Percentiles rank a stretch among this genome's conserved stretches.
Evolutionary conservation across 768 basidiomycete species (phyloP).

Genomic region (Leccinum subgranulosum): DNA sequence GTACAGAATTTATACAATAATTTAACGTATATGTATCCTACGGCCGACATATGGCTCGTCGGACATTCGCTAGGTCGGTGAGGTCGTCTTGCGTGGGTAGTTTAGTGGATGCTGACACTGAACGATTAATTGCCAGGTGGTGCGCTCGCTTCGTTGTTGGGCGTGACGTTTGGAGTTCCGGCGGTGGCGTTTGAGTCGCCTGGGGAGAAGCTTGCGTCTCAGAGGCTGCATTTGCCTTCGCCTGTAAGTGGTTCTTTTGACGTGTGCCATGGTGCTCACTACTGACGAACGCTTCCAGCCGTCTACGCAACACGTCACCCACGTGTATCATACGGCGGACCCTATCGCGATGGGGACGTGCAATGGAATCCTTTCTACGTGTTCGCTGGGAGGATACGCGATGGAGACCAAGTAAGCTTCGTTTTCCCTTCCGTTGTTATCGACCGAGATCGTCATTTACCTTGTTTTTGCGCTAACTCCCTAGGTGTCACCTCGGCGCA

Average conservation of each 20-base stretch:
- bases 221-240: conserved; percentile 79
- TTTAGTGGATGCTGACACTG: conserved; percentile 20
- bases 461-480: neutral
- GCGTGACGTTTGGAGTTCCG: conserved; percentile 85
- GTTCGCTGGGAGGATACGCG: conserved; percentile 86
- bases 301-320: conserved; percentile 76
- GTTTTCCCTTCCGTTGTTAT: neutral
- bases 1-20: conserved; percentile 93
- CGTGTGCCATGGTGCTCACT: neutral
- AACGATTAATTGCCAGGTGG: conserved; percentile 40
- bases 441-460: neutral
- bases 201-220: conserved; percentile 78
- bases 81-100: conserved; percentile 24
- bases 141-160: conserved; percentile 78
- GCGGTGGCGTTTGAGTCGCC: conserved; percentile 88
- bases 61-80: conserved; percentile 65
- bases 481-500: conserved; percentile 81
- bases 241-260: conserved; percentile 53
- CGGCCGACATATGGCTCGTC: conserved; percentile 84
- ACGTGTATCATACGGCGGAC: conserved; percentile 93
- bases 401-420: conserved; percentile 65
- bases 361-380: conserved; percentile 76
- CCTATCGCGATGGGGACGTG: conserved; percentile 91
- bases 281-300: conserved; percentile 40
- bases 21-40: conserved; percentile 86